phyloP scores from a whole-genome alignment of 225 moss, liverwort and hornwort genomes.

The Asterella californica region DNA sequence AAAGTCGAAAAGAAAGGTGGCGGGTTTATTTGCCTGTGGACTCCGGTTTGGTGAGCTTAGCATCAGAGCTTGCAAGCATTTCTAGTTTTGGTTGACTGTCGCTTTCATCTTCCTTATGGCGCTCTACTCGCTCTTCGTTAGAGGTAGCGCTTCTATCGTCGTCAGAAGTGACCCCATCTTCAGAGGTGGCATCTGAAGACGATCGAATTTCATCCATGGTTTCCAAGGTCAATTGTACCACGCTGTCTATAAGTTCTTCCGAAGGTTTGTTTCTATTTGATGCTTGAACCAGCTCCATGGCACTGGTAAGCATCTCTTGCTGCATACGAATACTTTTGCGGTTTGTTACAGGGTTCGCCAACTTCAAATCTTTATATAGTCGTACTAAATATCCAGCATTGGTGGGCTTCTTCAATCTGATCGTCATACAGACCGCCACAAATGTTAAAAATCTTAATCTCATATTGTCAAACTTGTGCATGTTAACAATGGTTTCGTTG shows the following conservation, averaged over 20 bases:
- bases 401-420: conserved; percentile 33
- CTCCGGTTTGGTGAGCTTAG: not conserved
- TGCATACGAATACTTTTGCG: conserved; percentile 49
- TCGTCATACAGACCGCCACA: not conserved
- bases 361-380: conserved; percentile 38
- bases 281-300: conserved; percentile 39
- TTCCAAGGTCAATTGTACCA: conserved; percentile 41
- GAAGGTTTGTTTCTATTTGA: conserved; percentile 37
- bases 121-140: not conserved
- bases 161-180: conserved; percentile 12
- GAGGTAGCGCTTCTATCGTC: not conserved
- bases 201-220: conserved; percentile 34
- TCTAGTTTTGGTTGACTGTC: not conserved
- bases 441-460: not conserved
- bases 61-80: conserved; percentile 1
- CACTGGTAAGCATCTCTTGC: conserved; percentile 46
- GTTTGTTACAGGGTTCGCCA: conserved; percentile 33
- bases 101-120: not conserved
- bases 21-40: conserved; percentile 15
- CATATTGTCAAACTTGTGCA: not conserved
- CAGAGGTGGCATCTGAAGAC: conserved; percentile 1
- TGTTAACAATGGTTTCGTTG: not conserved
- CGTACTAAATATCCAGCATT: conserved; percentile 30
- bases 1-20: not conserved
- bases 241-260: conserved; percentile 37